Base-by-base conservation (phyloP, 2,329 filamentous ascomycete species). In the Colletotrichum magnum region DNA sequence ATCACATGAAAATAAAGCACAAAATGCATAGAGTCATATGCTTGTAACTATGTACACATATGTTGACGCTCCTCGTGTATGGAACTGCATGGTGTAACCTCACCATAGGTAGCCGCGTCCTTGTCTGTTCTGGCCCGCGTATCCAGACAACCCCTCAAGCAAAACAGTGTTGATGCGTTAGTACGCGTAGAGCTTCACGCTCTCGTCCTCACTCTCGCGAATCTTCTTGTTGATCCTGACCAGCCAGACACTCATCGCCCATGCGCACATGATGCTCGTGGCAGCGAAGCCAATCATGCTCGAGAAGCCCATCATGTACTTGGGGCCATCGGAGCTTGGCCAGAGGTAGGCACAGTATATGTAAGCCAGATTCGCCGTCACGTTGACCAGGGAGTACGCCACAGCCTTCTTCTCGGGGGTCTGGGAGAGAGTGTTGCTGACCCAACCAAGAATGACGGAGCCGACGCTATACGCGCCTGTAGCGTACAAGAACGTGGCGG, bases 361-460 rank as follows among this genome's bases (percentile, higher is more conserved):
- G 69, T 87, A 84, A 0, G 86, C 84, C 2, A 88, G 75, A 62
- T 88, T 88, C 4, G 85, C 87, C 72, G 87, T 79, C 0, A 85
- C 85, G 72, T 89, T 88, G 58, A 89, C 83, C 7, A 88, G 75
- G 0, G 86, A 87, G 3, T 94, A 78, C 0, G 91, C 91, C 0
- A 90, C 82, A 1, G 83, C 83, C 66, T 91, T 88, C 80, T 94
- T 94, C 4, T 92, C 89, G 0, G 92, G 90, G 4, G 93, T 92
- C n/a, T 92, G 86, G 1, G 92, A 92, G 59, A 95, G 85, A 1
- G 90, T 92, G 76, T 92, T 93, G 54, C 87, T 89, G 72, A 95
- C 94, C 93, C 93, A 96, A 2, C 90, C 87, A 4, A 93, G 82
- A 1, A 69, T 48, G 9, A 53, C 36, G 36, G 53, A 58, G 39